phyloP scores from a whole-genome alignment of 2,329 filamentous ascomycete species.

The Fusarium denticulatum region DNA sequence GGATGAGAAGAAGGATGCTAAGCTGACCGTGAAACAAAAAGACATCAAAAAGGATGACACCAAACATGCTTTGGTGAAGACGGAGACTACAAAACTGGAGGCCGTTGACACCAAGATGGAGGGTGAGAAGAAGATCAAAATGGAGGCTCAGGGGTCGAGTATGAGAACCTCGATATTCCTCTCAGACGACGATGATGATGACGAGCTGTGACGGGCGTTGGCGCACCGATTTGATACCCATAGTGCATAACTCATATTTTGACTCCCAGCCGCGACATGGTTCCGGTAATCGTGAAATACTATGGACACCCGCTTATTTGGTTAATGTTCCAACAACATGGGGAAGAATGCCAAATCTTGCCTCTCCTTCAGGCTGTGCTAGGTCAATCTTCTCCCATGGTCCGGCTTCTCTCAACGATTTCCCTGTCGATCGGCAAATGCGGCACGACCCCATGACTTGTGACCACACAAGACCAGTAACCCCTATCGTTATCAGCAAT shows the following conservation, averaged over 20 bases:
- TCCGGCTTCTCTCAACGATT: slow-evolving; percentile 59
- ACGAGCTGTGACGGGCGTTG: slow-evolving; percentile 47
- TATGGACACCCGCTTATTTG: slow-evolving; percentile 51
- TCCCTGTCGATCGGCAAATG: slow-evolving; percentile 59
- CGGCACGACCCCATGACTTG: slow-evolving; percentile 62
- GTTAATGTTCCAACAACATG: slow-evolving; percentile 63
- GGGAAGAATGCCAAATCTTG: slow-evolving; percentile 56
- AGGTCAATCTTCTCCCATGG: slow-evolving; percentile 62
- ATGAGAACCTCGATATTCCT: slow-evolving; percentile 51
- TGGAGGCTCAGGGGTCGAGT: slow-evolving; percentile 32
- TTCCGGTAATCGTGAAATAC: background rate
- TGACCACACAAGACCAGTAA: slow-evolving; percentile 64
- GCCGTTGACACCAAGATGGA: background rate
- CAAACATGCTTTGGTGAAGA: slow-evolving; percentile 6
- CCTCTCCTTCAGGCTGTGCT: slow-evolving; percentile 51
- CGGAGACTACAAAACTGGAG: slow-evolving; percentile 4
- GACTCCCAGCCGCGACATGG: background rate
- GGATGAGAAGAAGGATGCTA: slow-evolving; percentile 24
- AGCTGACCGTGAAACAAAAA: slow-evolving; percentile 12
- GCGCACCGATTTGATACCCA: slow-evolving; percentile 39
- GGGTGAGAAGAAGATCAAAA: slow-evolving; percentile 34
- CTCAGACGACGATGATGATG: slow-evolving; percentile 52
- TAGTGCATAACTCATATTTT: slow-evolving; percentile 9
- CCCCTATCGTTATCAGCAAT: slow-evolving; percentile 48
- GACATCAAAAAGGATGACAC: slow-evolving; percentile 12